A percentile compares a stretch with the other conserved stretches of the same genome.
Conservation (phyloP, 345 rosid genomes). For the Eucalyptus guilfoylei region DNA sequence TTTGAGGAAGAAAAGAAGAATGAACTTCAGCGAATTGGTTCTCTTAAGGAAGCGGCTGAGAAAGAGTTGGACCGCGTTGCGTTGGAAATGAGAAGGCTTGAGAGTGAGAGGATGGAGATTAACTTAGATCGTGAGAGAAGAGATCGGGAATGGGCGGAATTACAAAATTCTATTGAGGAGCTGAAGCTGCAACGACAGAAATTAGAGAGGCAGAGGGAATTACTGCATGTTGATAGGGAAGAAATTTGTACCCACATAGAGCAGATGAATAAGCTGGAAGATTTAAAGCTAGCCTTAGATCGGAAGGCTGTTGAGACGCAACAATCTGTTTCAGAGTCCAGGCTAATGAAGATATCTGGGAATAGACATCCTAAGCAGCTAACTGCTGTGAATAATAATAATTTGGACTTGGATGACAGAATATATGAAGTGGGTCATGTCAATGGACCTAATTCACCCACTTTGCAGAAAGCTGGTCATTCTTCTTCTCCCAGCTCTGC, state of each 20-base stretch:
- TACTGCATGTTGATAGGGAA: slow-evolving; percentile 65
- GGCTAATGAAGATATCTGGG: slow-evolving; percentile 43
- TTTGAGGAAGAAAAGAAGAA: slow-evolving; percentile 74
- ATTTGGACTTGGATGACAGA: slow-evolving; percentile 12
- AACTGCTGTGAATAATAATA: slow-evolving; percentile 18
- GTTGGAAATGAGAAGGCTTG: slow-evolving; percentile 68
- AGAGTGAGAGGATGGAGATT: slow-evolving; percentile 66
- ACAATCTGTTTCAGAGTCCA: slow-evolving; percentile 44
- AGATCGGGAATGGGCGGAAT: slow-evolving; percentile 71
- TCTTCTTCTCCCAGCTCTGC: slow-evolving; percentile 28
- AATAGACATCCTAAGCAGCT: slow-evolving; percentile 23
- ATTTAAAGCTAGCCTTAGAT: slow-evolving; percentile 62
- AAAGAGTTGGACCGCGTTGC: slow-evolving; percentile 66
- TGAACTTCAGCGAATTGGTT: slow-evolving; percentile 46
- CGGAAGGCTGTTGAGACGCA: slow-evolving; percentile 62
- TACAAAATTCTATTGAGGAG: slow-evolving; percentile 68
- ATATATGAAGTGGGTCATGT: slow-evolving; percentile 13
- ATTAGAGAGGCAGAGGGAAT: slow-evolving; percentile 70
- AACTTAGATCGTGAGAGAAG: slow-evolving; percentile 73
- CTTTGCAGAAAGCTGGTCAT: slow-evolving; percentile 13
- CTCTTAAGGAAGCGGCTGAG: slow-evolving; percentile 51
- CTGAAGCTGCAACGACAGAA: slow-evolving; percentile 68
- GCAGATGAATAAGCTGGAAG: slow-evolving; percentile 64
- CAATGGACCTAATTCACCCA: slow-evolving; percentile 23
- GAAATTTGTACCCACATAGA: slow-evolving; percentile 58